phyloP scores from a whole-genome alignment of 257 asterid genomes.

The Solanum paucissectum region DNA sequence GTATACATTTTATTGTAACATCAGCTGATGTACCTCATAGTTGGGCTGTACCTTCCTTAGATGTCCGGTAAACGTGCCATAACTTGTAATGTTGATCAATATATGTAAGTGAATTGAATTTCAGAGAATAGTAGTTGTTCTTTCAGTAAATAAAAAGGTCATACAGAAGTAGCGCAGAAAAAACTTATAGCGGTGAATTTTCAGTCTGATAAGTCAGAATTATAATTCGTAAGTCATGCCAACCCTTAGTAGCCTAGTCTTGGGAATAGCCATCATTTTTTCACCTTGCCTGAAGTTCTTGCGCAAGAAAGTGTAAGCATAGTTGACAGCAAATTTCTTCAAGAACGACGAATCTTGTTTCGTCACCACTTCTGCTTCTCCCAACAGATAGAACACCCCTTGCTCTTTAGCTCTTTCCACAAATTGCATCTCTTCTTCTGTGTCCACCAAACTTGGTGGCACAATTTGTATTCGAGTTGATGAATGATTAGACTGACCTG shows the following conservation, averaged over 20 bases:
- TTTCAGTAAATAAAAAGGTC: not conserved
- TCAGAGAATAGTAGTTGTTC: not conserved
- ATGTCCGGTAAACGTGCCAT: not conserved
- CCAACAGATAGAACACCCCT: slow-evolving; percentile 51
- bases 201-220: not conserved
- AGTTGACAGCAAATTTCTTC: slow-evolving; percentile 39
- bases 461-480: slow-evolving; percentile 1
- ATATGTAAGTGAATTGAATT: not conserved
- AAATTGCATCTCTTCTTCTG: slow-evolving; percentile 26
- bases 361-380: slow-evolving; percentile 67
- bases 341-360: slow-evolving; percentile 30
- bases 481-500: slow-evolving; percentile 23
- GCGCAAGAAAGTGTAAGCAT: slow-evolving; percentile 41
- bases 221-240: slow-evolving; percentile 65
- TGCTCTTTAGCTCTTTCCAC: slow-evolving; percentile 31
- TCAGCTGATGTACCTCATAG: too few species aligned
- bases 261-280: slow-evolving; percentile 46
- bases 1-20: too few species aligned
- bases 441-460: not conserved
- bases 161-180: not conserved
- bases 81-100: not conserved
- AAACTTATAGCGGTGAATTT: not conserved
- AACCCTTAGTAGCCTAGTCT: slow-evolving; percentile 46
- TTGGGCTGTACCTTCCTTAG: too few species aligned
- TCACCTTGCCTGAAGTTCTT: slow-evolving; percentile 65